Base-by-base conservation (phyloP, 768 basidiomycete genomes). In the Amanita thiersii region DNA sequence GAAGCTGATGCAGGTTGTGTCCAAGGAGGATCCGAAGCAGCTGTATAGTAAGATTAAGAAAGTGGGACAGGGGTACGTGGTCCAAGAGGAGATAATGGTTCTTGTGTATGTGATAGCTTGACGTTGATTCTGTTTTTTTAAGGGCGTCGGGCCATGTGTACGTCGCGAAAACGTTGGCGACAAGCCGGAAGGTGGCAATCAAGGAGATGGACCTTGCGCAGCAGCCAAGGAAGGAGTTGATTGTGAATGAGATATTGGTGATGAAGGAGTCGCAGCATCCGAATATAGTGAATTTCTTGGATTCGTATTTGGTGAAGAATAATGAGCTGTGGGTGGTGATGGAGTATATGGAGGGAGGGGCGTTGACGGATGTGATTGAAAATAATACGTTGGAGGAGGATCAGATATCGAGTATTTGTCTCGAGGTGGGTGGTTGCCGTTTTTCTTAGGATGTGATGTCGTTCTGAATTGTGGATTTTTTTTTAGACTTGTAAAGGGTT, bases 261-360 rank as follows among this genome's bases (percentile, higher is more conserved):
- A 98, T 99, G 94, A 94, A 92, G 60, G 96, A 93, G 61, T 91
- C 88, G 19, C 89, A 92, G 48, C 92, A 96, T 58, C 89, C 91
- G 21, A 97, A 96, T 55, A 93, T 97, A 44, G 92, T 97, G 68
- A 94, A 94, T 63, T 97, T 89, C 64, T 63, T 94, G 30, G 87
- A 94, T 4, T 79, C 87, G 17, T 96, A 92, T 61, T 75, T 97
- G 32, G 78, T 96, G 40, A 86, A 85, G 63, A 82, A 70, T 57
- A 83, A 73, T 39, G 91, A 94, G 56, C 75, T 96, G 17, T 97
- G 92, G 92, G 91, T 96, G 32, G 91, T 94, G 45, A 97, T 94
- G 92, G 92, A 97, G 65, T 94, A 88, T 57, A 97, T 97, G 92
- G 92, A 97, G 62, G 92, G 92, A 39, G 93, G 96, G 29, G 92